phyloP scores from a whole-genome alignment of 2,329 filamentous ascomycete species.

The Thielaviopsis musarum region DNA sequence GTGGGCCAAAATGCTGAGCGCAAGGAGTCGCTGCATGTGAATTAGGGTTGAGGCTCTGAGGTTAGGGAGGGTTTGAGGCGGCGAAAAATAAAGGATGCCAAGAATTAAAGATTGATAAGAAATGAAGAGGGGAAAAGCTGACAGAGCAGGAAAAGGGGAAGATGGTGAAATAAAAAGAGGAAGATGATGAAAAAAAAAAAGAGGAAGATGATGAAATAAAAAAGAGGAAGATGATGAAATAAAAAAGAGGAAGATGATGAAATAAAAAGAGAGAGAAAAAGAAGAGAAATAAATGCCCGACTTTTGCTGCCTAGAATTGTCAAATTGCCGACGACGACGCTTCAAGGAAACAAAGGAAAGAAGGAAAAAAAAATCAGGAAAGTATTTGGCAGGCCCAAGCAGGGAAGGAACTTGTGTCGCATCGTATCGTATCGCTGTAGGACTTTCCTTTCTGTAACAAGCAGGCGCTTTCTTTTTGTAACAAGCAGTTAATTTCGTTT shows the following conservation, averaged over 20 bases:
- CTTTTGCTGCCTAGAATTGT: too few relatives aligned
- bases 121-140: neutral
- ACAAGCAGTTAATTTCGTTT: too few relatives aligned
- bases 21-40: constrained; percentile 2
- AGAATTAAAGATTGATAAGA: neutral
- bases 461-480: too few relatives aligned
- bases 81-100: neutral
- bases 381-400: too few relatives aligned
- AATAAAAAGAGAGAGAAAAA: neutral
- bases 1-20: neutral
- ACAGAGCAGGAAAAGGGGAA: neutral
- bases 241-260: neutral
- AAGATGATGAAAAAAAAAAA: neutral
- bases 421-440: too few relatives aligned
- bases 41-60: neutral
- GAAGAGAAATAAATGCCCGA: too few relatives aligned
- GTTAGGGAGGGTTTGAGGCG: too few relatives aligned
- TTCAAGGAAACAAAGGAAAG: neutral
- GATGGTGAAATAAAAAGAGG: neutral
- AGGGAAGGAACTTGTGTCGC: too few relatives aligned
- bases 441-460: too few relatives aligned
- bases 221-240: neutral
- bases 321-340: neutral
- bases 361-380: too few relatives aligned
- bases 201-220: neutral